A percentile compares a stretch with the other conserved stretches of the same genome.
phyloP scores from a whole-genome alignment of 495 filamentous ascomycete genomes.

The Aspergillus baeticus region DNA sequence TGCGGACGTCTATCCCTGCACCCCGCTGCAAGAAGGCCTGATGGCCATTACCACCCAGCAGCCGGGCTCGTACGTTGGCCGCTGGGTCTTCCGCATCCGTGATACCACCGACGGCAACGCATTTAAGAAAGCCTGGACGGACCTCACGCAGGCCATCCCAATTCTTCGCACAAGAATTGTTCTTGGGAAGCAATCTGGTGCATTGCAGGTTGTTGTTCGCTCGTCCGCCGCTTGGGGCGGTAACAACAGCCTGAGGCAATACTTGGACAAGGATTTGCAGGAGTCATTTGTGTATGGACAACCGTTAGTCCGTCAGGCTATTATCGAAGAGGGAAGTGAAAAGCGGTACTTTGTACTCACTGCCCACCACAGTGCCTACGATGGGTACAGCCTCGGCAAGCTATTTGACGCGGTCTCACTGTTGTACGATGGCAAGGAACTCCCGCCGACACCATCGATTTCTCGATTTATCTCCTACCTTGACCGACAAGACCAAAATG shows the following conservation, averaged over 20 bases:
- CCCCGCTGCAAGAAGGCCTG: slow-evolving; percentile 60
- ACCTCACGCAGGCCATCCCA: slow-evolving; percentile 22
- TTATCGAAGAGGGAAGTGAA: slow-evolving; percentile 19
- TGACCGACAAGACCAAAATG: slow-evolving; percentile 9
- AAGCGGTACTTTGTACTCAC: slow-evolving; percentile 46
- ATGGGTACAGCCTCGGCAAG: slow-evolving; percentile 53
- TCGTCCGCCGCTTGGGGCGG: slow-evolving; percentile 30
- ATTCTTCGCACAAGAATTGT: slow-evolving; percentile 42
- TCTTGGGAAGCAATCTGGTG: slow-evolving; percentile 17
- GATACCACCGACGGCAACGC: slow-evolving; percentile 26
- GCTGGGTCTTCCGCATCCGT: slow-evolving; percentile 31
- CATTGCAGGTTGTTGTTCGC: slow-evolving; percentile 46
- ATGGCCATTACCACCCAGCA: slow-evolving; percentile 48
- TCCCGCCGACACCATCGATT: slow-evolving; percentile 10
- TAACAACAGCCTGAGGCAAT: background rate
- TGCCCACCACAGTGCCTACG: slow-evolving; percentile 61
- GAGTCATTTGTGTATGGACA: slow-evolving; percentile 6
- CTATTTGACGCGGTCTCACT: slow-evolving; percentile 6
- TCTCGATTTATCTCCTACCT: slow-evolving; percentile 22
- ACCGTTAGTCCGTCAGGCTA: slow-evolving; percentile 30
- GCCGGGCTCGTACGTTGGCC: slow-evolving; percentile 26
- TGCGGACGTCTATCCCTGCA: slow-evolving; percentile 57
- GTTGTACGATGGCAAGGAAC: background rate
- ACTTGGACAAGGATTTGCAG: slow-evolving; percentile 11
- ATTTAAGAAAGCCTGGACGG: slow-evolving; percentile 44